Conservation (phyloP, 1,284 basidiomycete genomes). For the Chondrostereum purpureum region DNA sequence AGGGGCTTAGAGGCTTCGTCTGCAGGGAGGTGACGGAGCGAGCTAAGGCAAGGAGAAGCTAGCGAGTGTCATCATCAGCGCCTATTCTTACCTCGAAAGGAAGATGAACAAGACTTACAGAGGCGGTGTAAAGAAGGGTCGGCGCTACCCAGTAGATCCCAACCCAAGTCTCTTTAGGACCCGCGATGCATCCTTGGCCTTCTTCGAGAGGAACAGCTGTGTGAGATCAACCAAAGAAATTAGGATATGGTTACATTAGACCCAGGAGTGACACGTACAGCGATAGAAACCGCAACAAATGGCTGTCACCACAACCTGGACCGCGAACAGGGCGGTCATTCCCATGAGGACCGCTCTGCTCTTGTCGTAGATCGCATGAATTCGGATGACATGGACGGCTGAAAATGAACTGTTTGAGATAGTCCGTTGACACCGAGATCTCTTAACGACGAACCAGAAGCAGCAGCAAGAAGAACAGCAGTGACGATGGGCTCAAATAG, state of each 20-base stretch:
- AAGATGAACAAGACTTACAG: constrained; percentile 36
- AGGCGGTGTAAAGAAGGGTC: constrained; percentile 62
- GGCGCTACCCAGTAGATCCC: constrained; percentile 77
- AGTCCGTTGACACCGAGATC: neutral
- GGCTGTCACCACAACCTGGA: constrained; percentile 63
- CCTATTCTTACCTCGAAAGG: neutral
- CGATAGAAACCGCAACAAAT: constrained; percentile 71
- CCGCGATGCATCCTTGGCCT: constrained; percentile 78
- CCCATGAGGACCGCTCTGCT: constrained; percentile 43
- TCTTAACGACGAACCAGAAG: constrained; percentile 47
- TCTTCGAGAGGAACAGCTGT: constrained; percentile 59
- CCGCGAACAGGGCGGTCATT: constrained; percentile 53
- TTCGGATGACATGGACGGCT: constrained; percentile 68
- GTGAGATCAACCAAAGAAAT: neutral
- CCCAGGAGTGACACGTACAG: constrained; percentile 31
- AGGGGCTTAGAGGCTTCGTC: constrained; percentile 51
- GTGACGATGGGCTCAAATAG: constrained; percentile 81
- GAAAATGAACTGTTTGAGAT: constrained; percentile 10
- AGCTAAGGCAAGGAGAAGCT: constrained; percentile 58
- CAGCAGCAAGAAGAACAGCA: constrained; percentile 63
- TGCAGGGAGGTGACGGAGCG: constrained; percentile 59
- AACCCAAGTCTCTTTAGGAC: constrained; percentile 70
- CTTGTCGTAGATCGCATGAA: constrained; percentile 70
- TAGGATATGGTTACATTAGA: neutral
- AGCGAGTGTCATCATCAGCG: neutral